A percentile compares a stretch with the other conserved stretches of the same genome.
These are phyloP conservation scores for Ploettnerulaceae sp. DNA, from an alignment of 2,329 filamentous ascomycete species.

Conservation along the genomic window DNA sequence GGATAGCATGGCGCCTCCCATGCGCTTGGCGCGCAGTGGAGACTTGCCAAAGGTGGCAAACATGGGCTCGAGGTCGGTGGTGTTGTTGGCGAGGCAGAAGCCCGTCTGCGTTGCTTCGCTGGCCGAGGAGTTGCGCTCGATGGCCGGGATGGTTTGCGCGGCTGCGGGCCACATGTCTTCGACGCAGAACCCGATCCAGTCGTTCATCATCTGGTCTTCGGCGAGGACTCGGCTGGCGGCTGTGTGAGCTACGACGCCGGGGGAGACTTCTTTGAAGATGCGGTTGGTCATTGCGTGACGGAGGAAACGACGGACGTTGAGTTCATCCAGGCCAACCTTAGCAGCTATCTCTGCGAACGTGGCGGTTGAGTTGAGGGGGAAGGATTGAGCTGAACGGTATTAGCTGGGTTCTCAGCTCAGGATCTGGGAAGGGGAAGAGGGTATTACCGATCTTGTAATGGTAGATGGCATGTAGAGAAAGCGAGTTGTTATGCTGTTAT, in stretches of 20 bases:
- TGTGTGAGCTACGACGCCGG: slow-evolving; percentile 50
- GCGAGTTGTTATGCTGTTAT: slow-evolving; percentile 44
- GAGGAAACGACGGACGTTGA: slow-evolving; percentile 47
- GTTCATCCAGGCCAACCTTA: slow-evolving; percentile 43
- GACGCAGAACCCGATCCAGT: slow-evolving; percentile 51
- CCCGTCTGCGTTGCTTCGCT: slow-evolving; percentile 45
- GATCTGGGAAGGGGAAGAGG: background rate
- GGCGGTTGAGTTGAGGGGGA: slow-evolving; percentile 44
- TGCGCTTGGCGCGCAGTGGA: slow-evolving; percentile 43
- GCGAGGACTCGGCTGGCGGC: slow-evolving; percentile 48
- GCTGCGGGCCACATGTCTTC: slow-evolving; percentile 47
- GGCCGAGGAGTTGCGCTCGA: slow-evolving; percentile 44
- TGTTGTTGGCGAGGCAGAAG: slow-evolving; percentile 48
- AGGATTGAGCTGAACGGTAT: slow-evolving; percentile 36
- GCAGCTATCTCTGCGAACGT: slow-evolving; percentile 42
- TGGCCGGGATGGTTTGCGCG: slow-evolving; percentile 42
- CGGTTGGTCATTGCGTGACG: slow-evolving; percentile 54
- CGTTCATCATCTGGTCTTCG: slow-evolving; percentile 43
- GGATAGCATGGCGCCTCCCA: slow-evolving; percentile 51
- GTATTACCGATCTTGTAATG: slow-evolving; percentile 44
- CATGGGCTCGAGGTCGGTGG: slow-evolving; percentile 48
- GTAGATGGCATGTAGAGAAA: slow-evolving; percentile 48
- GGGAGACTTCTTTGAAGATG: slow-evolving; percentile 49
- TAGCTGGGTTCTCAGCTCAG: background rate
- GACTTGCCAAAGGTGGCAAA: slow-evolving; percentile 49